phyloP scores from a whole-genome alignment of 371 early-diverging fungal genomes.

The Actinomortierella wolfii region DNA sequence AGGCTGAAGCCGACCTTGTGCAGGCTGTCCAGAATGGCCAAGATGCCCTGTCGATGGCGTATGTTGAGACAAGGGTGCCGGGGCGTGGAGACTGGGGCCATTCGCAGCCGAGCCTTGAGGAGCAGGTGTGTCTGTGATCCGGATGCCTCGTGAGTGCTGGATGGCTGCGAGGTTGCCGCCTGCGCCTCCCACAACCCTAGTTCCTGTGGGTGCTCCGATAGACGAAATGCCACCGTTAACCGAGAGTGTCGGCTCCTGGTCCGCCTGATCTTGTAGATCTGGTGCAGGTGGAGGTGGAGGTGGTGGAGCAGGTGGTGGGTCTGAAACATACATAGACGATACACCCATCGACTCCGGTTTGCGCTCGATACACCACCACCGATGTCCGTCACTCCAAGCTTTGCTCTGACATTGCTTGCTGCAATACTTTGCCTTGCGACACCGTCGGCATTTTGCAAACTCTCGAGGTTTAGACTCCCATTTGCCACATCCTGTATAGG shows the following conservation, averaged over 20 bases:
- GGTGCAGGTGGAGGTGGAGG: constrained; percentile 41
- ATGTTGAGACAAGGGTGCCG: constrained; percentile 8
- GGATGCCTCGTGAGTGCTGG: no score
- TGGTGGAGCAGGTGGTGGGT: constrained; percentile 39
- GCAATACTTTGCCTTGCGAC: constrained; percentile 84
- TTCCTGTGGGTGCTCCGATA: constrained; percentile 12
- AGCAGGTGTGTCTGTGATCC: no score
- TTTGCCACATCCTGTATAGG: constrained; percentile 75
- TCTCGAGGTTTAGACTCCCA: constrained; percentile 80
- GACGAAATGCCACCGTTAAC: constrained; percentile 31
- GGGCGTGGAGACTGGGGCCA: background rate
- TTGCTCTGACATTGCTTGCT: constrained; percentile 74
- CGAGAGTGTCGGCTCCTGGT: constrained; percentile 19
- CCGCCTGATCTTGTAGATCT: constrained; percentile 41
- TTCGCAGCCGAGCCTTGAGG: no score
- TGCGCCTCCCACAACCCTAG: constrained; percentile 32
- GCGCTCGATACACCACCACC: constrained; percentile 81
- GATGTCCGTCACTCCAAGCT: constrained; percentile 81
- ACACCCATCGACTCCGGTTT: constrained; percentile 47
- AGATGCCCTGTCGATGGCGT: background rate
- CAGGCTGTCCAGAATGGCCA: background rate
- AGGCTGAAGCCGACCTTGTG: constrained; percentile 15
- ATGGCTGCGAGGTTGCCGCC: constrained; percentile 10
- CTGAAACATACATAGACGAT: constrained; percentile 35
- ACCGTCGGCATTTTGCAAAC: constrained; percentile 82